Evolutionary conservation across 768 basidiomycete genomes (phyloP).

Genomic region (Hebeloma cylindrosporum): DNA sequence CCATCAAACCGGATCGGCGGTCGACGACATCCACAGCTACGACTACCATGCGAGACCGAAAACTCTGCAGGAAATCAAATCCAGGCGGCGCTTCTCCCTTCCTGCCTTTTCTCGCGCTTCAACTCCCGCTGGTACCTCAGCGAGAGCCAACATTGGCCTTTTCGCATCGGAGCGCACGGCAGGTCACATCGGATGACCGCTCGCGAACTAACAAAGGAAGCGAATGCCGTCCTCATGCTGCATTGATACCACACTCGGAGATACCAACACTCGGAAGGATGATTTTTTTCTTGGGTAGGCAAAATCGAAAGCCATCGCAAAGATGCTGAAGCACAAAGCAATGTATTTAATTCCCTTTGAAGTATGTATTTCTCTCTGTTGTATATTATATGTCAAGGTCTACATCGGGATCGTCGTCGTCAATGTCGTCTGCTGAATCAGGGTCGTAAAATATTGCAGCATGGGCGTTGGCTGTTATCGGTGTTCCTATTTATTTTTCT

Average conservation of each 20-base stretch:
- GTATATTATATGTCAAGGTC: conserved; percentile 73
- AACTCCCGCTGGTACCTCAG: conserved; percentile 20
- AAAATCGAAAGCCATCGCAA: too few relatives aligned
- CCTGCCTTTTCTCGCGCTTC: conserved; percentile 22
- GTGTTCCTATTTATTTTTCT: conserved; percentile 33
- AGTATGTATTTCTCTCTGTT: not conserved
- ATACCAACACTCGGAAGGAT: too few relatives aligned
- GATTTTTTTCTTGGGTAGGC: too few relatives aligned
- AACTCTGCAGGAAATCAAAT: conserved; percentile 36
- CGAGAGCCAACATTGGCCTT: too few relatives aligned
- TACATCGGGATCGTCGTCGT: conserved; percentile 96
- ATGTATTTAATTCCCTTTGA: conserved; percentile 1
- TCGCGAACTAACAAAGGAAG: too few relatives aligned
- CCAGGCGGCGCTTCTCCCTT: conserved; percentile 37
- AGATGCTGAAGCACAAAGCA: not conserved
- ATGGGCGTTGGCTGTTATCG: conserved; percentile 22
- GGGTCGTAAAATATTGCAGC: conserved; percentile 83
- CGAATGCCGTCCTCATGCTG: too few relatives aligned
- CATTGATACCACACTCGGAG: too few relatives aligned
- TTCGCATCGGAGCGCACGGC: too few relatives aligned
- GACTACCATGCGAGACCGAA: conserved; percentile 27
- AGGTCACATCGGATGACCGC: too few relatives aligned
- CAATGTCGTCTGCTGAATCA: conserved; percentile 91
- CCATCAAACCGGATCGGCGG: too few relatives aligned
- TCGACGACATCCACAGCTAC: conserved; percentile 17